phyloP scores from a whole-genome alignment of 768 basidiomycete genomes.

The Psilocybe cubensis region DNA sequence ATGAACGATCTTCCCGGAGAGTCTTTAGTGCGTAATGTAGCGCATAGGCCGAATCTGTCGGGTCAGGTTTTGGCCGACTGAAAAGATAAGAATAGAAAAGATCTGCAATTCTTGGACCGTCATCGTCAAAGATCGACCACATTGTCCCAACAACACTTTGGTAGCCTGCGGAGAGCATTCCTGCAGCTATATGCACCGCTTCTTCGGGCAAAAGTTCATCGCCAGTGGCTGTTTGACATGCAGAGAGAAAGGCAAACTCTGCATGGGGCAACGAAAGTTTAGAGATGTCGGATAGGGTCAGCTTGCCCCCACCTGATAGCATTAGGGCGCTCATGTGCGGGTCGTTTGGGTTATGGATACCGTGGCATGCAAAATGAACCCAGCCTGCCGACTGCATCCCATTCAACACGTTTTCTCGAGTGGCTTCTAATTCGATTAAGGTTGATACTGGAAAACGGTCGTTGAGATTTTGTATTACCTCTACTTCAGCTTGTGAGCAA shows the following conservation, averaged over 20 bases:
- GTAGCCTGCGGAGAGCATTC: constrained; percentile 6
- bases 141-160: constrained; percentile 9
- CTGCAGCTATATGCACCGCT: constrained; percentile 2
- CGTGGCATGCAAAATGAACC: constrained; percentile 8
- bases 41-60: background rate
- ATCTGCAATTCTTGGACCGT: constrained; percentile 1
- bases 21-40: background rate
- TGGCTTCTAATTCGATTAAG: background rate
- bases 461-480: background rate
- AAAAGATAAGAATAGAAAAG: background rate
- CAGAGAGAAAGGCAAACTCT: constrained; percentile 4
- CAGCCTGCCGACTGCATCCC: constrained; percentile 1
- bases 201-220: constrained; percentile 11
- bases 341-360: background rate
- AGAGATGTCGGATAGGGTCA: constrained; percentile 2
- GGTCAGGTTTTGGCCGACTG: background rate
- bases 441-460: background rate
- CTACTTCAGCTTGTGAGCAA: background rate
- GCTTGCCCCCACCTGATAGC: background rate
- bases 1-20: background rate
- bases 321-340: background rate
- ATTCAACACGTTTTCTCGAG: background rate
- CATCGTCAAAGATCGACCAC: constrained; percentile 6
- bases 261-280: background rate
- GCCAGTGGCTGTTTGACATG: constrained; percentile 9